Evolutionary conservation across 768 basidiomycete genomes (phyloP).

Genomic region (Ramaria sp.): DNA sequence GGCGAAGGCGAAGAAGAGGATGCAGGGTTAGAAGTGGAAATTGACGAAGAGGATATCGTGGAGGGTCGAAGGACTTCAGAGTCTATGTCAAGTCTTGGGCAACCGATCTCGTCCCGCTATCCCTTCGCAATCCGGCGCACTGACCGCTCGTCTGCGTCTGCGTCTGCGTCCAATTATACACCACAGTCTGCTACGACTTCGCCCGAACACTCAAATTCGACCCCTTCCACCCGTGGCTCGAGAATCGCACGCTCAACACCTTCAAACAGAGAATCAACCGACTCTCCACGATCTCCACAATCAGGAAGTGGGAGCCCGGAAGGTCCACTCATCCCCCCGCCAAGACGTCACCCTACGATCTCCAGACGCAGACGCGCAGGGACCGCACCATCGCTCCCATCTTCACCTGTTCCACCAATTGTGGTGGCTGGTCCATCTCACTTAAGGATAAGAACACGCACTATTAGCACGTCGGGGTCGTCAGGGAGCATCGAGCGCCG

Average conservation of each 20-base stretch:
- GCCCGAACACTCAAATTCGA: too few species aligned
- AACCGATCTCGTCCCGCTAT: constrained; percentile 55
- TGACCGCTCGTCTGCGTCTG: not conserved
- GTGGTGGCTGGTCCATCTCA: not conserved
- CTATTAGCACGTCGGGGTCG: not conserved
- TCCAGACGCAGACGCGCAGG: not conserved
- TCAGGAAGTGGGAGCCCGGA: too few species aligned
- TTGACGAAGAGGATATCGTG: constrained; percentile 30
- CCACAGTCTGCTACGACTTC: too few species aligned
- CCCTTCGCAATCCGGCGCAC: constrained; percentile 21
- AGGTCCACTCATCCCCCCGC: not conserved
- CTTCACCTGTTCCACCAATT: not conserved
- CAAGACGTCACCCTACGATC: not conserved
- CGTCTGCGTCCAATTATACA: too few species aligned
- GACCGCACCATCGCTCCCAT: not conserved
- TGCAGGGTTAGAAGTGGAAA: constrained; percentile 18
- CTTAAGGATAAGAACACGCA: constrained; percentile 1
- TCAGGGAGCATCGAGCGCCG: not conserved
- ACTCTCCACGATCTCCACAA: constrained; percentile 29
- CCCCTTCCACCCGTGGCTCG: constrained; percentile 20
- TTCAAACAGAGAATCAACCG: constrained; percentile 50
- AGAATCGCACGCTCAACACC: constrained; percentile 33
- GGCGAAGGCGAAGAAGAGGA: constrained; percentile 12
- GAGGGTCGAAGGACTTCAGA: constrained; percentile 50
- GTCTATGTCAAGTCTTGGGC: constrained; percentile 79